Conservation (phyloP, 345 rosid species). For the Tarenaya hassleriana region DNA sequence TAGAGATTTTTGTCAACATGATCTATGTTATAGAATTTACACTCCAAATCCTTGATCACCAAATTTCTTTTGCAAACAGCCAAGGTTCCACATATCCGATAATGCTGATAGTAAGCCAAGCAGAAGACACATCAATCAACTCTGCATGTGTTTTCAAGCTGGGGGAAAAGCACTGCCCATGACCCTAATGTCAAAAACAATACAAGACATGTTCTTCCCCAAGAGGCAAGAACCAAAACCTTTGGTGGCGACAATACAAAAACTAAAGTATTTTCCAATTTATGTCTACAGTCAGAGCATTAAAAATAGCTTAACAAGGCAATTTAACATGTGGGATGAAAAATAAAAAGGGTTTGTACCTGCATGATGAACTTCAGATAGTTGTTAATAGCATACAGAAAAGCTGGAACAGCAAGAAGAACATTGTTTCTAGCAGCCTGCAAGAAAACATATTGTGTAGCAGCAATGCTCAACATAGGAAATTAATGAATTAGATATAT, state of each 20-base stretch:
- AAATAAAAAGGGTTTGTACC: conserved; percentile 43
- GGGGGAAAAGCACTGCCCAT: neutral
- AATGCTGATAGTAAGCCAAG: too few relatives aligned
- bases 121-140: too few relatives aligned
- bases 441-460: conserved; percentile 23
- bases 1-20: neutral
- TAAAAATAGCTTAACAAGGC: conserved; percentile 9
- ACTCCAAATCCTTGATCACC: too few relatives aligned
- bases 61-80: too few relatives aligned
- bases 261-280: neutral
- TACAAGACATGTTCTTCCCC: conserved; percentile 11
- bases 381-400: conserved; percentile 84
- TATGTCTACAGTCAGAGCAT: neutral
- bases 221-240: too few relatives aligned
- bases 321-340: neutral
- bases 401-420: conserved; percentile 94
- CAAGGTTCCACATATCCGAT: too few relatives aligned
- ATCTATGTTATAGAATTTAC: too few relatives aligned
- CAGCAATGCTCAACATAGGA: neutral
- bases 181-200: neutral
- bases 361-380: conserved; percentile 96
- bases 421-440: conserved; percentile 95
- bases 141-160: too few relatives aligned
- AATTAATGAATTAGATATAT: conserved; percentile 10
- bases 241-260: conserved; percentile 3